Evolutionary conservation across 2,329 filamentous ascomycete species (phyloP), one percentile per base, ranked within the genome.

Genomic region (Thielaviopsis populi): DNA sequence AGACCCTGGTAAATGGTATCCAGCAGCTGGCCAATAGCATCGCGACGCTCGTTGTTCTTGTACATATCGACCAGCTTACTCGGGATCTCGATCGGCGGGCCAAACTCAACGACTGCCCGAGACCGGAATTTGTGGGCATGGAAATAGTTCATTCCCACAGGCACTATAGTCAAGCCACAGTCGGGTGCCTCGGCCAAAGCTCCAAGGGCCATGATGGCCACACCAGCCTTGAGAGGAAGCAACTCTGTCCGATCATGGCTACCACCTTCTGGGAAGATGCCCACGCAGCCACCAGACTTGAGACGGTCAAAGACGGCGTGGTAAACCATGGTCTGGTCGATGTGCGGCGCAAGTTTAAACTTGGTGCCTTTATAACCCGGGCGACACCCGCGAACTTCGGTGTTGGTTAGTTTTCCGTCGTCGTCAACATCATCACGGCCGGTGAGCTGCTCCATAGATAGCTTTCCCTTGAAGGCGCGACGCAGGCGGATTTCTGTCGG

Each of bases 91-190:
- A 97, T 86, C 0, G 94, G 91, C 30, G 84, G 86, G 8, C 94
- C 94, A 70, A 97, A 99, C 72, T 99, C 94, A 66, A 97, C 86
- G 3, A 99, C 92, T 42, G 92, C 94, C 72, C 94, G 84, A 68
- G 92, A 97, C 56, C 92, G 87, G 75, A 99, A 99, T 74, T 97
- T 99, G 80, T 99, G 92, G 0, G 92, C 89, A 74, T 97, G 92
- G 76, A 99, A 99, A 75, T 99, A 99, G 75, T 99, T 99, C 92
- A 99, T 96, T 70, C 92, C 92, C 61, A 94, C 91, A 2, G 94
- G 94, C 27, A 99, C 89, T 69, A 99, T 96, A 74, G 91, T 95
- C 67, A 99, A 78, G 37, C 89, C 90, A 71, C 89, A 96, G 68
- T 92, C 81, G 2, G 91, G 91, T 67, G 91, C 84, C 64, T 90